Conservation (phyloP, 2,329 filamentous ascomycete genomes). For the Bipolaris gigantea region DNA sequence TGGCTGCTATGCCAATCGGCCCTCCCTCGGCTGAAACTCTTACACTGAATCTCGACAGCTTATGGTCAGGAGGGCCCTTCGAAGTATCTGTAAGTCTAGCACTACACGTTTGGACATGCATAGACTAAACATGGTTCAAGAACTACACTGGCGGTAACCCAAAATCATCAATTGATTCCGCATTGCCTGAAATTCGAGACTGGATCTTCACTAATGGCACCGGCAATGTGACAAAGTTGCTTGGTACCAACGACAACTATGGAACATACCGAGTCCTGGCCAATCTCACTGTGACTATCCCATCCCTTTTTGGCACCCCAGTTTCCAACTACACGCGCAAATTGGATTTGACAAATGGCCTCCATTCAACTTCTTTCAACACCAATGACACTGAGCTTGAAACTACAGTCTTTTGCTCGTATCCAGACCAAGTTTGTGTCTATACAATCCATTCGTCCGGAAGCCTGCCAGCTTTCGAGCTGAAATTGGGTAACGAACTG, state of each 20-base stretch:
- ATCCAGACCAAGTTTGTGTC: conserved; percentile 48
- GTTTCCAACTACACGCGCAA: conserved; percentile 43
- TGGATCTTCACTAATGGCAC: conserved; percentile 55
- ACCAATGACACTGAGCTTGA: conserved; percentile 37
- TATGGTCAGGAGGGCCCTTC: conserved; percentile 58
- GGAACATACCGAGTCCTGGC: conserved; percentile 54
- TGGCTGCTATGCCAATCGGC: conserved; percentile 53
- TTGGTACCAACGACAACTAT: conserved; percentile 47
- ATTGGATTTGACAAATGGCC: conserved; percentile 51
- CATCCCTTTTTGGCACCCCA: conserved; percentile 20
- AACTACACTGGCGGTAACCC: conserved; percentile 56
- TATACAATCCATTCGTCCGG: conserved; percentile 39
- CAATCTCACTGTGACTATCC: conserved; percentile 50
- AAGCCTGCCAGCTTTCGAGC: conserved; percentile 46
- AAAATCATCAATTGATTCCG: conserved; percentile 33
- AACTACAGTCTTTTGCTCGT: conserved; percentile 51
- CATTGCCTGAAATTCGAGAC: conserved; percentile 49
- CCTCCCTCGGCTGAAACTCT: conserved; percentile 49
- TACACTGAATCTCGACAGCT: conserved; percentile 53
- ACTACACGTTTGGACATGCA: not conserved
- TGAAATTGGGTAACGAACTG: conserved; percentile 51
- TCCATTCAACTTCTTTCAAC: conserved; percentile 40
- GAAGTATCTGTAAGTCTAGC: conserved; percentile 40
- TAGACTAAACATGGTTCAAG: conserved; percentile 15
- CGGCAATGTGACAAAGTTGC: conserved; percentile 47